Evolutionary conservation across 1,284 basidiomycete species (phyloP).

Genomic region (Pseudozyma sp.): DNA sequence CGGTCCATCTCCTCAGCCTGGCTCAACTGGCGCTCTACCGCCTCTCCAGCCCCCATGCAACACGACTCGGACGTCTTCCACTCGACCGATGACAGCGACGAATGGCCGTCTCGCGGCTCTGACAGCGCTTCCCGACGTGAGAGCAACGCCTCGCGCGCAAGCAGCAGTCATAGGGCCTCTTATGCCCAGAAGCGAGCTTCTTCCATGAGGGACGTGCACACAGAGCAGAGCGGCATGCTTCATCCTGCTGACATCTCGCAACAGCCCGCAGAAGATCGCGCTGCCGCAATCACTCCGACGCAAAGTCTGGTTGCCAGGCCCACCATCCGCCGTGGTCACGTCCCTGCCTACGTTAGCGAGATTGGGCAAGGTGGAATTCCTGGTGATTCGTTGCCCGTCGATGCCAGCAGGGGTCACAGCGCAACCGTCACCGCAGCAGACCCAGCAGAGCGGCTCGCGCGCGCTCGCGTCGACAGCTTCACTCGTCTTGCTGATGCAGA

Average conservation of each 20-base stretch:
- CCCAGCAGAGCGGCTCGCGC: slow-evolving; percentile 18
- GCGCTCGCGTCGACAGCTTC: slow-evolving; percentile 41
- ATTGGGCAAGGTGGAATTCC: slow-evolving; percentile 59
- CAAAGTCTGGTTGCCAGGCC: slow-evolving; percentile 56
- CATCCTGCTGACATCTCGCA: slow-evolving; percentile 17
- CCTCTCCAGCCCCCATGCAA: slow-evolving; percentile 37
- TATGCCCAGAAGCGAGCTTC: slow-evolving; percentile 39
- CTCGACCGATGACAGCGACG: slow-evolving; percentile 36
- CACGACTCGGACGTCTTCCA: slow-evolving; percentile 35
- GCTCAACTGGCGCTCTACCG: slow-evolving; percentile 46
- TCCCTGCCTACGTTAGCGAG: slow-evolving; percentile 59
- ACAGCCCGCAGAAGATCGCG: slow-evolving; percentile 18
- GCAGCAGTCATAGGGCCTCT: slow-evolving; percentile 22
- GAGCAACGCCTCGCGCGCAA: slow-evolving; percentile 31
- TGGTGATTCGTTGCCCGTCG: slow-evolving; percentile 38
- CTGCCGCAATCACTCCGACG: slow-evolving; percentile 49
- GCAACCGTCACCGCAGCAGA: slow-evolving; percentile 1
- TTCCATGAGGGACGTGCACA: slow-evolving; percentile 19
- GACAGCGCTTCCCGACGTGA: slow-evolving; percentile 24
- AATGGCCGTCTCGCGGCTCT: slow-evolving; percentile 27
- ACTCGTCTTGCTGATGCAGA: slow-evolving; percentile 38
- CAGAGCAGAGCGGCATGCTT: slow-evolving; percentile 15
- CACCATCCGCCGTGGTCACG: slow-evolving; percentile 52
- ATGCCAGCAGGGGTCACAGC: slow-evolving; percentile 14
- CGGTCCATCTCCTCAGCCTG: slow-evolving; percentile 53